Evolutionary conservation across 495 filamentous ascomycete genomes (phyloP).

Genomic region (Jackrogersella minutella): DNA sequence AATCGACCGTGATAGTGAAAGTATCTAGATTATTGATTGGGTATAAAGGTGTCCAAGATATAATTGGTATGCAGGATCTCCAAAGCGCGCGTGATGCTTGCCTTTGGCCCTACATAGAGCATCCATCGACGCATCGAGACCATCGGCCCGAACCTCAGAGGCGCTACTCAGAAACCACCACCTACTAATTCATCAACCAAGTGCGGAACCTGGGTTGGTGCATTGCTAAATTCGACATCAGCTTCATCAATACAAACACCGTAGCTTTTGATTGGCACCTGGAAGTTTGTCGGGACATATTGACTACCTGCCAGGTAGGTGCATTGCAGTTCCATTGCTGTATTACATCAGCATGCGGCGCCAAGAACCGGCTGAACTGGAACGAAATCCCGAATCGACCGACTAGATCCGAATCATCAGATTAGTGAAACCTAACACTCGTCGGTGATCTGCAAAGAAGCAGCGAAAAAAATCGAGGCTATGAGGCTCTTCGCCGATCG

Average conservation of each 20-base stretch:
- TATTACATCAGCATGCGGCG: not conserved
- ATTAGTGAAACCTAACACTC: slow-evolving; percentile 5
- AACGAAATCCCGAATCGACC: not conserved
- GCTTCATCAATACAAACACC: not conserved
- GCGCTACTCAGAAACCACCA: slow-evolving; percentile 19
- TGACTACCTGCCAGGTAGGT: not conserved
- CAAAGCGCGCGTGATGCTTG: slow-evolving; percentile 8
- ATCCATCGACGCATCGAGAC: slow-evolving; percentile 4
- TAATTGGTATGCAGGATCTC: slow-evolving; percentile 9
- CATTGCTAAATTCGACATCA: not conserved
- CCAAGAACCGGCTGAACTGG: not conserved
- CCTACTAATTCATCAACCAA: not conserved
- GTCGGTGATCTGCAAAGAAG: slow-evolving; percentile 3
- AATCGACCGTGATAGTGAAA: not conserved
- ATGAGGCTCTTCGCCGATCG: slow-evolving; percentile 33
- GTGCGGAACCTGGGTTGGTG: not conserved
- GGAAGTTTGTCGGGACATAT: not conserved
- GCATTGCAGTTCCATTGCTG: not conserved
- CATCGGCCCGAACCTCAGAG: slow-evolving; percentile 27
- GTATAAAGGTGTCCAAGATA: slow-evolving; percentile 1
- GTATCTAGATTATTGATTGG: slow-evolving; percentile 8
- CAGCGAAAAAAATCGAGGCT: not conserved
- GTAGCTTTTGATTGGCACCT: not conserved
- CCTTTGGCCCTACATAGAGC: slow-evolving; percentile 12
- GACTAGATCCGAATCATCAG: not conserved